Base-by-base conservation (phyloP, 805 yeast genomes). In the Metschnikowia drakensbergensis region DNA sequence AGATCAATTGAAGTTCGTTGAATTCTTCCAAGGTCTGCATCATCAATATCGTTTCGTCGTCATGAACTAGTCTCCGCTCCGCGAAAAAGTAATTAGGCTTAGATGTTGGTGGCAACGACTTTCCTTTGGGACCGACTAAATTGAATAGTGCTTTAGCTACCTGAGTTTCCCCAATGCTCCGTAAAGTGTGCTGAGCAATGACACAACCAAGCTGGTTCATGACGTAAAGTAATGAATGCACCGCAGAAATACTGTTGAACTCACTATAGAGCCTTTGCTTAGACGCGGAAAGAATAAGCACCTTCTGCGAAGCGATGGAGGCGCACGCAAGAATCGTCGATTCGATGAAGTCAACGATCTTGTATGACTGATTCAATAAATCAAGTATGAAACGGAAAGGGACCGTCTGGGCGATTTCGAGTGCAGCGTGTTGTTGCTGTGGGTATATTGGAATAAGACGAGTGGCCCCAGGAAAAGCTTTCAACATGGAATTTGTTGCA, bases 41-140 rank as follows among this genome's bases (percentile, higher is more conserved):
- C 44, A 39, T 44, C 22, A 25, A 43, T 27, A 45, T 27, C 2
- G 45, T 38, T 10, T 37, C 50, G 23, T 39, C 36, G 9, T 45
- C 45, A 6, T 49, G 41, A 9, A 41, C 25, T 5, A 49, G 6
- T 31, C 39, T 52, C 26, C 45, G 38, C 29, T 54, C 54, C n/a
- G 41, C 45, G 28, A 53, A 53, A 33, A 57, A 58, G 45, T 50
- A 50, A 34, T 53, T 57, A 9, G 68, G 59, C 44, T 64, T 66
- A 7, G 72, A 54, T 6, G 68, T 36, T 2, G 74, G 73, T 3
- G 73, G 70, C 28, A 57, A 48, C 10, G 46, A 32, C 10, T 44
- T 38, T 4, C 29, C 32, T 3, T 46, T 22, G 9, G 47, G 42
- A 7, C 25, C 27, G 26, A 40, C 37, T 5, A 41, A 9, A 9